phyloP scores from a whole-genome alignment of 2,329 filamentous ascomycete species.

The Talaromyces marneffei region DNA sequence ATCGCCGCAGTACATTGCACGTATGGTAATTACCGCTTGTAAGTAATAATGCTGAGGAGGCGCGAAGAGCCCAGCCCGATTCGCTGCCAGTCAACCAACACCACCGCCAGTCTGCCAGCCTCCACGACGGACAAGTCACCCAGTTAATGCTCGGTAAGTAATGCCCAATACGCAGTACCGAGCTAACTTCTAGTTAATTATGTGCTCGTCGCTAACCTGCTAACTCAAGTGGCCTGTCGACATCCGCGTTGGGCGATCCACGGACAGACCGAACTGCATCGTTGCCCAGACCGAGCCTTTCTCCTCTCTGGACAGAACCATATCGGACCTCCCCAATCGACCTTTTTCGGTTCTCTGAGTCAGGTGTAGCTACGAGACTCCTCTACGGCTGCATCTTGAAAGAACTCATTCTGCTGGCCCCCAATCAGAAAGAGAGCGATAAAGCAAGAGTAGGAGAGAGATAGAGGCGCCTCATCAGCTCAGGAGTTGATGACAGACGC shows the following conservation, averaged over 20 bases:
- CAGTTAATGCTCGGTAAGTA: background rate
- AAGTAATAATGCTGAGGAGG: constrained; percentile 1
- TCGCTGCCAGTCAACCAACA: background rate
- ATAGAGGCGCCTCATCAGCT: constrained; percentile 27
- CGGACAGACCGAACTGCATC: constrained; percentile 4
- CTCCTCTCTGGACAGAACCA: constrained; percentile 12
- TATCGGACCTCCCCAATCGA: background rate
- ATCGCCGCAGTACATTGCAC: background rate
- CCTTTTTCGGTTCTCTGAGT: constrained; percentile 11
- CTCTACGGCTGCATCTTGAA: constrained; percentile 14
- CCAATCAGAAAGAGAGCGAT: constrained; percentile 16
- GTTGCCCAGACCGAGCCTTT: background rate
- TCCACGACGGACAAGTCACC: background rate
- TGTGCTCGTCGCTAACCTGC: constrained; percentile 1
- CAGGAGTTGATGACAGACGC: constrained; percentile 26
- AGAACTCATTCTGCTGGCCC: constrained; percentile 23
- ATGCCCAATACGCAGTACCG: background rate
- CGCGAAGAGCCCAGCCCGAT: constrained; percentile 1
- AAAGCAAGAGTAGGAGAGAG: constrained; percentile 28
- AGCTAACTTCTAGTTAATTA: background rate
- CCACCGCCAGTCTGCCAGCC: background rate
- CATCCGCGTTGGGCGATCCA: constrained; percentile 9
- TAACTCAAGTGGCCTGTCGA: background rate
- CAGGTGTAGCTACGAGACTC: constrained; percentile 20
- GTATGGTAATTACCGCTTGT: constrained; percentile 7